Evolutionary conservation across 1,284 basidiomycete species (phyloP).

Genomic region (Calocybe gambosa): DNA sequence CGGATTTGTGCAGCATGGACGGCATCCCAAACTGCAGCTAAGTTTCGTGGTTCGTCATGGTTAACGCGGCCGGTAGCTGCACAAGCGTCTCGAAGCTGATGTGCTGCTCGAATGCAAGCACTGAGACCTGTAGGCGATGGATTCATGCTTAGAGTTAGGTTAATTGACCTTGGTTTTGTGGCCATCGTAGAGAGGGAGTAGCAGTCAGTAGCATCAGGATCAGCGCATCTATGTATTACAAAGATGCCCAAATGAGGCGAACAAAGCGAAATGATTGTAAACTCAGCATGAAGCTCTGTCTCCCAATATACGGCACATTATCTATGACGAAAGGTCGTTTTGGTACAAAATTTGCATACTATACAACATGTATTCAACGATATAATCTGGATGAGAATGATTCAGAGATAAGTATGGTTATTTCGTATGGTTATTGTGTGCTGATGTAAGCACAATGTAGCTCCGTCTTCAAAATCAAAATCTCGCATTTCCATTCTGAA

Average conservation of each 20-base stretch:
- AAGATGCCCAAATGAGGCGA: neutral
- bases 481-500: neutral
- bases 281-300: too few relatives aligned
- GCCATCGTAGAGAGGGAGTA: neutral
- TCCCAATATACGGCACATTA: too few relatives aligned
- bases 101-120: neutral
- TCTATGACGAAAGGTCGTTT: too few relatives aligned
- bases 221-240: neutral
- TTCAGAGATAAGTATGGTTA: too few relatives aligned
- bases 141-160: neutral
- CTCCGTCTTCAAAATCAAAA: neutral
- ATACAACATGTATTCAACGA: too few relatives aligned
- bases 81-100: constrained; percentile 4
- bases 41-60: neutral
- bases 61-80: neutral
- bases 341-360: too few relatives aligned
- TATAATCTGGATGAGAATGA: too few relatives aligned
- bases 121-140: neutral
- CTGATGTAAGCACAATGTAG: constrained; percentile 6
- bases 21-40: constrained; percentile 1
- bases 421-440: too few relatives aligned
- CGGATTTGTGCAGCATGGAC: neutral
- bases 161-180: neutral
- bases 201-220: too few relatives aligned
- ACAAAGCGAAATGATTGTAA: neutral